Evolutionary conservation across 108 stramenopile species (phyloP), one percentile per base, ranked within the genome.

Genomic region (Phaeodactylum tricornutum): DNA sequence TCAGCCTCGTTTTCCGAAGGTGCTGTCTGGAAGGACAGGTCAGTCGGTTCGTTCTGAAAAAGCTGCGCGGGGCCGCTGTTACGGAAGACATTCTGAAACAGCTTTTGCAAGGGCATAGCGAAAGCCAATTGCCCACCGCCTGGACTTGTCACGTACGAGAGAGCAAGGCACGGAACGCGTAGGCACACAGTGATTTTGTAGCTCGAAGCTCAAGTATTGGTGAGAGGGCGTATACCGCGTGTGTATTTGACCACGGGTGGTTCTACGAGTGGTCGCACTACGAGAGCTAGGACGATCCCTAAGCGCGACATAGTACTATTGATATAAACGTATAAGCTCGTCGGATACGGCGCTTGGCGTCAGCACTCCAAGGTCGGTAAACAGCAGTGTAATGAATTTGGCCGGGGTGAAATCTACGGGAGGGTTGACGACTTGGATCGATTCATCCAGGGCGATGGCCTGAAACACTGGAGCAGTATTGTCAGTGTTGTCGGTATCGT

Each of bases 331-430:
- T 61, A 98, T 96, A 24, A 96, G 64, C 47, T 98, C 95, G 67
- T 98, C 95, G 1, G 94, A 96, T 4, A 98, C 93, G 20, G 97
- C 97, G 42, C 94, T 92, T 1, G 97, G 96, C 17, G 97, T 98
- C 30, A 96, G 66, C 1, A 96, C 94, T 12, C 97, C 97, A 34
- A 98, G 62, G 55, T 98, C 97, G 3, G 97, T 98, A 62, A 98
- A 98, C 25, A 98, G 72, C 38, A 98, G 71, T 1, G 92, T 94
- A 58, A 98, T 98, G 51, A 86, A 95, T 39, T 94, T 84, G 30
- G 96, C 88, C 20, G 96, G 92, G 11, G 97, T 98, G 55, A 89
- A 98, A 66, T 98, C 97, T 37, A 77, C 82, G 0, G 75, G 66
- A 4, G 81, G 75, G 62, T 84, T 81, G 35, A 74, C 66, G 33